Percentiles rank a stretch among this genome's conserved stretches.
These are phyloP conservation scores for Malus domestica DNA, from an alignment of 306 rosid genomes.

Conservation along the genomic window DNA sequence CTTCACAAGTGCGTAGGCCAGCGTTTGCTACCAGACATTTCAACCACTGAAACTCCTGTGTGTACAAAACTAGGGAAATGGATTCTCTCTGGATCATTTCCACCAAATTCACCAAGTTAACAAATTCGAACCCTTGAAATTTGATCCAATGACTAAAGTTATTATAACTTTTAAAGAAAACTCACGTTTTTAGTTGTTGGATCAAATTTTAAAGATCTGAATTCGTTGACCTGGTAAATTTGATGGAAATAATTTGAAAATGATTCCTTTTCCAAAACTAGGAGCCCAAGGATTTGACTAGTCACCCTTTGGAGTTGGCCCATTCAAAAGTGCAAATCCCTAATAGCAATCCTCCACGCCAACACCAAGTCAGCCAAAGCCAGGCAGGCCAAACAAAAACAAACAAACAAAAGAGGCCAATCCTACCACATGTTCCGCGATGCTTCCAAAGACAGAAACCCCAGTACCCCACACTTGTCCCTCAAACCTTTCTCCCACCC, in stretches of 20 bases:
- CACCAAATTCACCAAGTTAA: too few species aligned
- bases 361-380: neutral
- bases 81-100: too few species aligned
- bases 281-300: neutral
- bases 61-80: too few species aligned
- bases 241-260: too few species aligned
- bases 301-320: neutral
- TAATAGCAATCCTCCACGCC: slow-evolving; percentile 15
- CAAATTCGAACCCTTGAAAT: too few species aligned
- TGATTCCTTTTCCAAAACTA: too few species aligned
- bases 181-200: too few species aligned
- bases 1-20: neutral
- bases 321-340: neutral
- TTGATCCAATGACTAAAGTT: too few species aligned
- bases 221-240: accelerated
- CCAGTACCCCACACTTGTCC: neutral
- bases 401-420: neutral
- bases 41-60: too few species aligned
- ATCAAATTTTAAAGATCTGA: too few species aligned
- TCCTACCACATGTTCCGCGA: slow-evolving; percentile 3
- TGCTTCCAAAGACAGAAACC: neutral
- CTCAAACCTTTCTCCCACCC: slow-evolving; percentile 2
- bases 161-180: too few species aligned
- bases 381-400: neutral
- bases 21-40: neutral